Evolutionary conservation across 164 flowering plant species (phyloP).

Genomic region (Piper longum): DNA sequence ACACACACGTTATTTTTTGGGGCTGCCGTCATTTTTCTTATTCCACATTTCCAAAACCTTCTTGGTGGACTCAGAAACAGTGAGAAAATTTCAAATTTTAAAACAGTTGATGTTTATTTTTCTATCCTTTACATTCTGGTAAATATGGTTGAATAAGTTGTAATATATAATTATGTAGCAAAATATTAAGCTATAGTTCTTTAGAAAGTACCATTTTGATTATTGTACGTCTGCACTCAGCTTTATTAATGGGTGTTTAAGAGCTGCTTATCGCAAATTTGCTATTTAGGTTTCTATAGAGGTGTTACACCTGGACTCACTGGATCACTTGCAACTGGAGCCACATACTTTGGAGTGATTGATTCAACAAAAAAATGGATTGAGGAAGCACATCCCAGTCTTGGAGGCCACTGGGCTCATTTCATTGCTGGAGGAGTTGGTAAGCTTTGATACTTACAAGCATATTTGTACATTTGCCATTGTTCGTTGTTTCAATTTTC

Average conservation of each 20-base stretch:
- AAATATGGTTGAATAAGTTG: too few species aligned
- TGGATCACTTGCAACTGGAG: constrained; percentile 95
- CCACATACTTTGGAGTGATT: constrained; percentile 92
- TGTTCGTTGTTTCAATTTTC: background rate
- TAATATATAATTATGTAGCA: too few species aligned
- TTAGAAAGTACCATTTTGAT: background rate
- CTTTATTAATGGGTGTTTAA: background rate
- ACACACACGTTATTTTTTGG: too few species aligned
- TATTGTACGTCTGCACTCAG: background rate
- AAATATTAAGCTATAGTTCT: too few species aligned
- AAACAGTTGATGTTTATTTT: too few species aligned
- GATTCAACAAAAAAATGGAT: constrained; percentile 90
- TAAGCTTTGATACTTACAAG: constrained; percentile 10
- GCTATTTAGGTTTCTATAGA: constrained; percentile 66
- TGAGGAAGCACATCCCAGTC: constrained; percentile 71
- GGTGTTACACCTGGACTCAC: constrained; percentile 73
- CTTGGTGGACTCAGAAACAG: too few species aligned
- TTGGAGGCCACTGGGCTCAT: constrained; percentile 89
- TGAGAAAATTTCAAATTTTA: too few species aligned
- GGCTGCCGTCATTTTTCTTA: too few species aligned
- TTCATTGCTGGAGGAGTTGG: constrained; percentile 92
- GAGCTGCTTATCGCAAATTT: too few species aligned
- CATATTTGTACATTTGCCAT: too few species aligned
- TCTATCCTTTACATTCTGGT: too few species aligned
- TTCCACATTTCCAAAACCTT: too few species aligned